Percentiles rank a stretch among this genome's conserved stretches.
Conservation (phyloP, 306 rosid genomes). For the Sicyos baderoa region DNA sequence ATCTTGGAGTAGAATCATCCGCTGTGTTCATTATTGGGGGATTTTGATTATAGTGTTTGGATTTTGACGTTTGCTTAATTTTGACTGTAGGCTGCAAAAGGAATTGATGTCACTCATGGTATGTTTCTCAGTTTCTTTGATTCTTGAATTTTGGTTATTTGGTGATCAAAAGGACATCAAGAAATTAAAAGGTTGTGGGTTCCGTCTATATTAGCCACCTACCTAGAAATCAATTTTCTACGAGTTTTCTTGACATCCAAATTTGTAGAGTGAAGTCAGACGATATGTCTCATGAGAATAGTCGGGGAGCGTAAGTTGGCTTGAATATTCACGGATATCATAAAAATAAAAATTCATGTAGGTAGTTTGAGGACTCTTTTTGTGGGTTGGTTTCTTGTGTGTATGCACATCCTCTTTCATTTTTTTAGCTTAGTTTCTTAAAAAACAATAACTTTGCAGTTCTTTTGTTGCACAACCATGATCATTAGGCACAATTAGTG, state of each 20-base stretch:
- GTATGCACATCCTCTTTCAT: not conserved
- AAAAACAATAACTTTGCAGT: not conserved
- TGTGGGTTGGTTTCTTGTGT: not conserved
- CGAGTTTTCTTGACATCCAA: too few relatives aligned
- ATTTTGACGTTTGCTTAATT: constrained; percentile 22
- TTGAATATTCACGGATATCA: too few relatives aligned
- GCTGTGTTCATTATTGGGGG: not conserved
- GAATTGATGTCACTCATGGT: constrained; percentile 99
- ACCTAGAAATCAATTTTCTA: too few relatives aligned
- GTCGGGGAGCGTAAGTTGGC: too few relatives aligned
- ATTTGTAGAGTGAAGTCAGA: too few relatives aligned
- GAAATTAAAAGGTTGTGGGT: too few relatives aligned
- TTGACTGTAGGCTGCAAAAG: constrained; percentile 68
- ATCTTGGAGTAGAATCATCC: constrained; percentile 1
- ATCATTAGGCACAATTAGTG: not conserved
- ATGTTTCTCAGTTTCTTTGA: constrained; percentile 19
- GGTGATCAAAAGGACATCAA: too few relatives aligned
- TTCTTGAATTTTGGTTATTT: constrained; percentile 9
- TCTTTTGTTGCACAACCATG: not conserved
- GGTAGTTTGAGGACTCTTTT: not conserved
- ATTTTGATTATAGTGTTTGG: not conserved
- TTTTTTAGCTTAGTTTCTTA: not conserved
- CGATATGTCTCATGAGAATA: too few relatives aligned
- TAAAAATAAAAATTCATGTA: not conserved
- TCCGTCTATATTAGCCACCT: too few relatives aligned